Conservation (phyloP, 2,329 filamentous ascomycete species). For the Pyrenophora tritici-repentis region DNA sequence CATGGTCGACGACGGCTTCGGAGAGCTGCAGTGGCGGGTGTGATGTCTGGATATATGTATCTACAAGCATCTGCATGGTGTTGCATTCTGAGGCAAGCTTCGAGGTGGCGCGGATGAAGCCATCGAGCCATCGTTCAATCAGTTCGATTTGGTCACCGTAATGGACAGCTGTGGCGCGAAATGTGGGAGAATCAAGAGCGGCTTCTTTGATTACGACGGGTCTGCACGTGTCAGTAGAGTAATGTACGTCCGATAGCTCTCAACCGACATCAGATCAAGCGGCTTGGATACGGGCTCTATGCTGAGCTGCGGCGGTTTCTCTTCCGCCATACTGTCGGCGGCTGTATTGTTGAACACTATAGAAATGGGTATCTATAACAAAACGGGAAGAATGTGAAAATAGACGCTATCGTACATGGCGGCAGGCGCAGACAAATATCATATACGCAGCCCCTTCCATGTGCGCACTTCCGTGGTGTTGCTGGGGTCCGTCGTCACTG, state of each 20-base stretch:
- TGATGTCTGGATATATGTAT: constrained; percentile 74
- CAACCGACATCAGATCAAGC: constrained; percentile 49
- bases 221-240: constrained; percentile 45
- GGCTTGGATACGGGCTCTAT: constrained; percentile 49
- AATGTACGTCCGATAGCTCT: background rate
- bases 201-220: constrained; percentile 93
- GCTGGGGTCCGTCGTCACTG: constrained; percentile 23
- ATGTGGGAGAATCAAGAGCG: constrained; percentile 93
- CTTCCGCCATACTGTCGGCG: constrained; percentile 42
- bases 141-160: constrained; percentile 90
- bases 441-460: constrained; percentile 11
- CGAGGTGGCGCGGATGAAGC: constrained; percentile 66
- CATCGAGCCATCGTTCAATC: constrained; percentile 89
- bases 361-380: constrained; percentile 10
- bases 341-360: background rate
- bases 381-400: constrained; percentile 19
- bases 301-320: constrained; percentile 35
- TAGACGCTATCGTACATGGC: constrained; percentile 28
- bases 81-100: constrained; percentile 69
- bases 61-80: constrained; percentile 78
- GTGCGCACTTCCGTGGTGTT: constrained; percentile 14
- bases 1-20: constrained; percentile 88
- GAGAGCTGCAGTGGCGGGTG: constrained; percentile 74
- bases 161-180: constrained; percentile 83
- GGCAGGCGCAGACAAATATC: constrained; percentile 10